Evolutionary conservation across 805 yeast genomes (phyloP).

Genomic region (Candida maltosa): DNA sequence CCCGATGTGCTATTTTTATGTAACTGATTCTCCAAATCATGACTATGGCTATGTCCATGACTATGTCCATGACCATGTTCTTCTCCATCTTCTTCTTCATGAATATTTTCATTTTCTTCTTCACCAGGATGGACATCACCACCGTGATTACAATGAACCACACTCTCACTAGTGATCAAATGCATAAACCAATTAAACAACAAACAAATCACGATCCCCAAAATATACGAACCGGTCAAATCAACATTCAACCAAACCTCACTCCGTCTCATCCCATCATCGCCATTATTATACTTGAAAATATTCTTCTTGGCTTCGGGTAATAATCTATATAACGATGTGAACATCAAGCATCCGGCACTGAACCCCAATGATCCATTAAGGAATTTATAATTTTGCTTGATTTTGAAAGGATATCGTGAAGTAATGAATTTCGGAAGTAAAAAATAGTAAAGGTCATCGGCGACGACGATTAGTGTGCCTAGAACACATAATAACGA

Average conservation of each 20-base stretch:
- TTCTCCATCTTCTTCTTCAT: constrained; percentile 5
- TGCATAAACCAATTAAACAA: constrained; percentile 66
- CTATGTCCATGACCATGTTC: constrained; percentile 10
- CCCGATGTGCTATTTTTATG: constrained; percentile 3
- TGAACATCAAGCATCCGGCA: constrained; percentile 78
- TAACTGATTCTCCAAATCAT: constrained; percentile 13
- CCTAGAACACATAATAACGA: constrained; percentile 74
- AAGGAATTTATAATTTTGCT: constrained; percentile 60
- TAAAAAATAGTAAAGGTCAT: constrained; percentile 44
- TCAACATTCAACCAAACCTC: constrained; percentile 31
- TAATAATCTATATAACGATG: constrained; percentile 72
- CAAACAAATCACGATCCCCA: constrained; percentile 63
- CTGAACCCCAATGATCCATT: constrained; percentile 74
- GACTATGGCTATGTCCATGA: constrained; percentile 12
- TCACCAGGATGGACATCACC: constrained; percentile 20
- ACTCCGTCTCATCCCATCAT: constrained; percentile 5
- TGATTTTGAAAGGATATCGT: constrained; percentile 47
- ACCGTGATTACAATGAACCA: constrained; percentile 82
- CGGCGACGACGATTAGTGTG: constrained; percentile 60
- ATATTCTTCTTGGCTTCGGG: constrained; percentile 59
- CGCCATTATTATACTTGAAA: constrained; percentile 19
- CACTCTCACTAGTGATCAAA: constrained; percentile 70
- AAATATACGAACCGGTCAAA: constrained; percentile 44
- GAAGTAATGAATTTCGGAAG: constrained; percentile 41
- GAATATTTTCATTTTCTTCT: constrained; percentile 1